A percentile compares a stretch with the other conserved stretches of the same genome.
These are phyloP conservation scores for Cladorrhinum sp. DNA, from an alignment of 2,329 filamentous ascomycete species.

Conservation along the genomic window DNA sequence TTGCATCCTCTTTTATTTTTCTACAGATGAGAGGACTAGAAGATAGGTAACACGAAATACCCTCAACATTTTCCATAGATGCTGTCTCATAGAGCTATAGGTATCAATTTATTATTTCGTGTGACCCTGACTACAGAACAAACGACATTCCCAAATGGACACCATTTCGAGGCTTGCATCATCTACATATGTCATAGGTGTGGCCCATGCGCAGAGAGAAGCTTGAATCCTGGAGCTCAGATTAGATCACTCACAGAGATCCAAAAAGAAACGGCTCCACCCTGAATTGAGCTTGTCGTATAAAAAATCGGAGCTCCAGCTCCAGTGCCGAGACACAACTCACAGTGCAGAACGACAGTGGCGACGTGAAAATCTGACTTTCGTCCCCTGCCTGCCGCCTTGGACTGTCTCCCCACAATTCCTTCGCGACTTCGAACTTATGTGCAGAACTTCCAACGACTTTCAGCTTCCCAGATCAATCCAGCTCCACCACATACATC, in stretches of 20 bases:
- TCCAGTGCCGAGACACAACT: neutral
- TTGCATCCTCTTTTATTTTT: neutral
- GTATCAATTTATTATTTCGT: too few species aligned
- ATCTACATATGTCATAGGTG: neutral
- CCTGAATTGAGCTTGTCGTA: neutral
- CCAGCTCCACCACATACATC: neutral
- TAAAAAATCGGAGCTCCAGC: neutral
- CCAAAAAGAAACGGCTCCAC: neutral
- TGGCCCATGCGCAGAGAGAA: neutral
- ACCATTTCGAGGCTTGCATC: neutral
- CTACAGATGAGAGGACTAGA: neutral
- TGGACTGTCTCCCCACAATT: neutral
- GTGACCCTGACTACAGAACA: too few species aligned
- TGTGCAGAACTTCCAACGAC: neutral
- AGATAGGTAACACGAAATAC: neutral
- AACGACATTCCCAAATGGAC: too few species aligned
- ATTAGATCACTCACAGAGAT: neutral
- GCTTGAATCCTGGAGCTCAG: neutral
- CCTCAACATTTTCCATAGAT: too few species aligned
- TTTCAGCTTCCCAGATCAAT: neutral
- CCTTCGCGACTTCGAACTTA: neutral
- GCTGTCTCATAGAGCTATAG: too few species aligned
- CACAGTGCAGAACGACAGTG: neutral
- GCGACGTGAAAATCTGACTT: neutral
- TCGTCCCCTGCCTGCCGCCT: neutral